phyloP scores from a whole-genome alignment of 179 eudicot species.

The Dionaea muscipula region DNA sequence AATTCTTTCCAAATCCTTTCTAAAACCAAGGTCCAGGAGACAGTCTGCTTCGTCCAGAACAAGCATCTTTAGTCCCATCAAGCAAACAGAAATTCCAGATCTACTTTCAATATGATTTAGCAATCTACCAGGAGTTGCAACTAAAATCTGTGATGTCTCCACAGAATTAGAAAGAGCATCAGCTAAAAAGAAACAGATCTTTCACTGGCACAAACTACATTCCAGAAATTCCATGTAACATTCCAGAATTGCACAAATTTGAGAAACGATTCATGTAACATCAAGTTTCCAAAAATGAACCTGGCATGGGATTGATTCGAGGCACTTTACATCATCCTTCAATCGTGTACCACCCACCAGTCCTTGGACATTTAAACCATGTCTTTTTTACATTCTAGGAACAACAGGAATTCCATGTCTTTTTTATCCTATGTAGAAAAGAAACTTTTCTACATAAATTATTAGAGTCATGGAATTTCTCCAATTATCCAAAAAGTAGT shows the following conservation, averaged over 20 bases:
- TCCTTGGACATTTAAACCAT: slow-evolving; percentile 70
- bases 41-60: slow-evolving; percentile 92
- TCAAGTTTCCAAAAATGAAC: slow-evolving; percentile 18
- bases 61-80: slow-evolving; percentile 79
- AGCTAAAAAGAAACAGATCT: background rate
- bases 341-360: slow-evolving; percentile 85
- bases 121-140: slow-evolving; percentile 95
- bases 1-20: slow-evolving; percentile 81
- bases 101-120: slow-evolving; percentile 81
- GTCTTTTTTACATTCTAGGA: too few species aligned
- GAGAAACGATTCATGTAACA: background rate
- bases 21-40: slow-evolving; percentile 76
- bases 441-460: too few species aligned
- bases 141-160: slow-evolving; percentile 45
- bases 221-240: background rate
- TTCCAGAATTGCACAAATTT: background rate
- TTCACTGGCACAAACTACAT: background rate
- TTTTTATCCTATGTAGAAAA: too few species aligned
- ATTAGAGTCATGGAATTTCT: too few species aligned
- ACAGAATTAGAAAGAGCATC: background rate
- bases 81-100: slow-evolving; percentile 63
- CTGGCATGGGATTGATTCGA: slow-evolving; percentile 79
- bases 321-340: slow-evolving; percentile 68
- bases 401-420: too few species aligned
- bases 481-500: too few species aligned